Percentiles rank a stretch among this genome's conserved stretches.
These are phyloP conservation scores for Aegilops speltoides DNA, from an alignment of 176 grass and related monocot genomes.

Conservation along the genomic window DNA sequence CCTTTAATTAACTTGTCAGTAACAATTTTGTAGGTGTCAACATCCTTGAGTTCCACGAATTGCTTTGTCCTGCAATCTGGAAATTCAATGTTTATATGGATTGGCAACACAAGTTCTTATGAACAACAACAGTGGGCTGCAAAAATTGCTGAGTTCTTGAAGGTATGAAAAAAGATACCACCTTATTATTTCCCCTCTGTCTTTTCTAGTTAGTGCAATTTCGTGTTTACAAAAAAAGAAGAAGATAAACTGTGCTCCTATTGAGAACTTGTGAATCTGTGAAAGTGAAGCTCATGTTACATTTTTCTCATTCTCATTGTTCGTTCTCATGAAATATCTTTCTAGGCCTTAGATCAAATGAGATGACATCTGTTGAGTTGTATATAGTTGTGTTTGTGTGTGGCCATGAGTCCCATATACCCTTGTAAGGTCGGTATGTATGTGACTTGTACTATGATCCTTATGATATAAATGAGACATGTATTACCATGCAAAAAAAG, in stretches of 20 bases:
- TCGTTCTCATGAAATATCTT: background rate
- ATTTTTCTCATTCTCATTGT: background rate
- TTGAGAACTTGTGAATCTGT: background rate
- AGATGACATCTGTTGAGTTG: background rate
- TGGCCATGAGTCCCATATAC: too few relatives aligned
- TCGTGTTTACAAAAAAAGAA: background rate
- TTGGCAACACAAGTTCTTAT: conserved; percentile 67
- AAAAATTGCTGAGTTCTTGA: conserved; percentile 85
- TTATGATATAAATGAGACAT: too few relatives aligned
- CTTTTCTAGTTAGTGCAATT: conserved; percentile 7
- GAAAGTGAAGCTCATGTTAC: conserved; percentile 14
- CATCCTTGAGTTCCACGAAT: conserved; percentile 66
- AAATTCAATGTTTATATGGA: conserved; percentile 71
- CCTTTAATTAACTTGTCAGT: conserved; percentile 21
- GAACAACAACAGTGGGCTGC: conserved; percentile 87
- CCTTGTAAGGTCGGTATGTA: too few relatives aligned
- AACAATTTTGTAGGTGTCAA: conserved; percentile 64
- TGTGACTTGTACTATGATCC: too few relatives aligned
- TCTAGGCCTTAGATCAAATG: background rate
- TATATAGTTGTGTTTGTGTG: too few relatives aligned
- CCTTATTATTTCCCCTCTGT: conserved; percentile 7
- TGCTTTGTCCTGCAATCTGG: conserved; percentile 93
- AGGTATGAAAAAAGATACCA: conserved; percentile 51
- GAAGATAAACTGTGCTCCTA: background rate
- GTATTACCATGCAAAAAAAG: too few relatives aligned